Conservation (phyloP, 2,329 filamentous ascomycete genomes). For the Chrysoporthe cubensis region DNA sequence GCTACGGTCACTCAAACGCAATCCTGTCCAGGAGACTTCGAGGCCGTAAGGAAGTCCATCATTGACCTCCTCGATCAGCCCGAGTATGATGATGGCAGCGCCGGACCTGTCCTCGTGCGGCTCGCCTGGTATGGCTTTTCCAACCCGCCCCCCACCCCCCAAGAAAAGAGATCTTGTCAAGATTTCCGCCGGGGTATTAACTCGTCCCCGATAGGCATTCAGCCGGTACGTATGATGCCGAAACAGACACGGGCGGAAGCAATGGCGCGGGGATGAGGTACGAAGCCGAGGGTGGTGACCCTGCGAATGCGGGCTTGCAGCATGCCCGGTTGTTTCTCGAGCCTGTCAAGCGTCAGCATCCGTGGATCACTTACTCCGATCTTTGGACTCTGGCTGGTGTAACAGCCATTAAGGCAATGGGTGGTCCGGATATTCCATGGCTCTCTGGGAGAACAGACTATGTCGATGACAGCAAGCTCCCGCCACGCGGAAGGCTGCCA, state of each 20-base stretch:
- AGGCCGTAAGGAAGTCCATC: constrained; percentile 59
- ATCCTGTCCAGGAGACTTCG: constrained; percentile 60
- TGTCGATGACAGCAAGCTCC: constrained; percentile 62
- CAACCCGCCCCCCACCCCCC: neutral
- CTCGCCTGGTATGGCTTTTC: constrained; percentile 58
- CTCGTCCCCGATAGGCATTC: constrained; percentile 53
- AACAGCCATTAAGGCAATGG: constrained; percentile 63
- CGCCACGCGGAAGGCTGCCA: constrained; percentile 65
- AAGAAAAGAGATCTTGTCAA: neutral
- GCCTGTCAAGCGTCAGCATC: constrained; percentile 60
- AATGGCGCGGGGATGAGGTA: constrained; percentile 71
- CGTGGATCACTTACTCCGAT: constrained; percentile 69
- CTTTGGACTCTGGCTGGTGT: constrained; percentile 67
- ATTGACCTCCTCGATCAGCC: constrained; percentile 59
- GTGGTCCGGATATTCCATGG: constrained; percentile 62
- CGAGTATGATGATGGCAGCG: constrained; percentile 67
- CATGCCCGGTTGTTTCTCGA: constrained; percentile 67
- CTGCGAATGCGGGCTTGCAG: constrained; percentile 67
- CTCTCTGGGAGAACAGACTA: constrained; percentile 62
- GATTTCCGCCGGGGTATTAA: neutral
- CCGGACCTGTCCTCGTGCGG: constrained; percentile 65
- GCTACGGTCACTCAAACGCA: constrained; percentile 1
- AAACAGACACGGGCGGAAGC: constrained; percentile 63
- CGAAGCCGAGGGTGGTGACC: constrained; percentile 66
- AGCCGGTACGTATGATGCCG: constrained; percentile 63